Percentiles rank a stretch among this genome's conserved stretches.
Conservation (phyloP, 306 rosid genomes). For the Trifolium subterraneum region DNA sequence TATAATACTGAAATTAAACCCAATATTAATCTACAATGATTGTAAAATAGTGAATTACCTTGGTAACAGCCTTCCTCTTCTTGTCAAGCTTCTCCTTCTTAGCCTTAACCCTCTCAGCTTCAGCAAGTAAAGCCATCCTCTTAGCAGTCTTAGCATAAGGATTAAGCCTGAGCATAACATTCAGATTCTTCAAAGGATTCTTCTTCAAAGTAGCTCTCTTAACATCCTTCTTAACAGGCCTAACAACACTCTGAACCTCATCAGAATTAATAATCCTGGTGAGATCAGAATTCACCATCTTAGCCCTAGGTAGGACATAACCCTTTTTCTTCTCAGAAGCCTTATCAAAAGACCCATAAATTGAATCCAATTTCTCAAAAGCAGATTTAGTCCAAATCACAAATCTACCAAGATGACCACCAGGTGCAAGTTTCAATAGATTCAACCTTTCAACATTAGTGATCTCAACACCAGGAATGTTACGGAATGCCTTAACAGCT, state of each 20-base stretch:
- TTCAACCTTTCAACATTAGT: conserved; percentile 79
- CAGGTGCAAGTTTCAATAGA: conserved; percentile 77
- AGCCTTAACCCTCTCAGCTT: conserved; percentile 73
- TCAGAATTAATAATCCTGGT: conserved; percentile 88
- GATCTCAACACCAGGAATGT: conserved; percentile 76
- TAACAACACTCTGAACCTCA: conserved; percentile 83
- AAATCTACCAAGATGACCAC: conserved; percentile 86
- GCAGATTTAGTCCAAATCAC: conserved; percentile 89
- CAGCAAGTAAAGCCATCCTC: conserved; percentile 80
- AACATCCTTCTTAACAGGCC: conserved; percentile 67
- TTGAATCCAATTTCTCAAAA: conserved; percentile 85
- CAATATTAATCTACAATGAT: neutral
- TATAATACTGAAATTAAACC: neutral
- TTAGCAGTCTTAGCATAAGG: conserved; percentile 85
- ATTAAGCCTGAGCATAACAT: conserved; percentile 69
- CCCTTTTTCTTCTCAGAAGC: conserved; percentile 77
- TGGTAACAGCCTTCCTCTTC: conserved; percentile 67
- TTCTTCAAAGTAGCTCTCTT: conserved; percentile 77
- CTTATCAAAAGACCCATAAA: conserved; percentile 83
- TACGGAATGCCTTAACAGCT: conserved; percentile 80
- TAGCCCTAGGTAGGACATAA: conserved; percentile 67
- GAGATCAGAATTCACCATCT: conserved; percentile 78
- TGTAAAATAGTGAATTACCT: conserved; percentile 47
- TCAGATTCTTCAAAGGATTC: conserved; percentile 82
- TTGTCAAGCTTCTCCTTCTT: conserved; percentile 86